Percentiles rank a stretch among this genome's conserved stretches.
Conservation (phyloP, 164 flowering plant species). For the Berberis thunbergii region DNA sequence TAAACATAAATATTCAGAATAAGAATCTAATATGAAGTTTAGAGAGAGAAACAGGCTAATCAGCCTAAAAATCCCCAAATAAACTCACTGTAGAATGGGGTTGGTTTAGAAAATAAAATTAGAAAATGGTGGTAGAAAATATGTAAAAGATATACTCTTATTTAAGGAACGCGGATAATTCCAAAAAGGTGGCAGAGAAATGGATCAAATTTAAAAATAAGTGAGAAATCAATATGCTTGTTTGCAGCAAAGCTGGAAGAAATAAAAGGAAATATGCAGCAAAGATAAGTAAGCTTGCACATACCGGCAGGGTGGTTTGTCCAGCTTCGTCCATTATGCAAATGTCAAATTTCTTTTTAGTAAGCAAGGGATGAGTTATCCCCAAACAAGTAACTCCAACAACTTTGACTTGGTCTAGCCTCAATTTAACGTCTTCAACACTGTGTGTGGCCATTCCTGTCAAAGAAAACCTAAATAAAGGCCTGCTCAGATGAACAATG, state of each 20-base stretch:
- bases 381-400: constrained; percentile 96
- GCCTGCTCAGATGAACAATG: not conserved
- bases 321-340: constrained; percentile 99
- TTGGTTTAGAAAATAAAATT: too few species aligned
- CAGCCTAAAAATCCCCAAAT: too few species aligned
- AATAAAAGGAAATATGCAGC: too few species aligned
- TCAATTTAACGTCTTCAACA: constrained; percentile 54
- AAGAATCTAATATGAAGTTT: not conserved
- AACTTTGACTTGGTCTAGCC: constrained; percentile 64
- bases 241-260: too few species aligned
- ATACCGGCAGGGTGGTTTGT: constrained; percentile 92
- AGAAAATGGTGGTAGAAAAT: too few species aligned
- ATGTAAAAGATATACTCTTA: too few species aligned
- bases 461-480: constrained; percentile 6
- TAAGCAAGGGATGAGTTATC: constrained; percentile 74
- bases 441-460: constrained; percentile 43
- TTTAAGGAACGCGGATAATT: too few species aligned
- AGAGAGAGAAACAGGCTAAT: not conserved
- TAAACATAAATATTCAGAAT: constrained; percentile 12
- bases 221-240: too few species aligned
- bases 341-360: constrained; percentile 74
- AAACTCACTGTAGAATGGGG: too few species aligned
- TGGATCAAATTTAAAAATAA: too few species aligned
- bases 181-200: too few species aligned
- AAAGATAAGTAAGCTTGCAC: constrained; percentile 4